Base-by-base conservation (phyloP, 345 rosid species). In the Hirschfeldia incana region DNA sequence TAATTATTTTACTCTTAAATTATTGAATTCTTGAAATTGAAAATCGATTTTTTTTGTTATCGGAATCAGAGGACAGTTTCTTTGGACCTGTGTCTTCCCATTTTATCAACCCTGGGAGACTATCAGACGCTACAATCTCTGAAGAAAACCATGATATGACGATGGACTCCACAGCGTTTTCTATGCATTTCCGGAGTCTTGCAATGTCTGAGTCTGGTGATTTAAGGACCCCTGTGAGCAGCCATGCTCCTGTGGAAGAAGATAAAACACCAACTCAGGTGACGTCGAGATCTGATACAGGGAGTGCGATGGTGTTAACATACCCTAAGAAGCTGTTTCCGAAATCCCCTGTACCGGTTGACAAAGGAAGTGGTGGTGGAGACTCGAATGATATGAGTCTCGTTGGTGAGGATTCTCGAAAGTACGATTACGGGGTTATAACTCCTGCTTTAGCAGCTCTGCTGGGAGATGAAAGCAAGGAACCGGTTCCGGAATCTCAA, bases 101-200 rank as follows among this genome's bases (percentile, higher is more conserved):
- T 79, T 95, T 95, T 67, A 92, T 95, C 81, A 88, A 89, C 21
- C 91, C 89, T 28, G 89, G 94, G 37, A 74, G 88, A 74, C 78
- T 90, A 16, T 95, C 92, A 7, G 97, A 87, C 61, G 78, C 90
- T 76, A 85, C 87, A 46, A 87, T 87, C 12, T 86, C 97, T 8
- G 92, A 91, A 79, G 92, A 88, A 53, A 85, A 85, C 74, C 88
- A 88, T 62, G 99, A 95, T 37, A 33, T 90, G 16, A 95, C 98
- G 0, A 92, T 95, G 99, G 99, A 95, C 80, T 92, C 99, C 2
- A 91, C 98, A 0, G 90, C 89, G 53, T 95, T 95, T 78, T 93
- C 99, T 1, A 85, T 95, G 93, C 97, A 95, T 85, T 95, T 83
- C 73, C 89, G 84, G 16, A 93, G 98, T 83, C 92, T 95, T 76